These are phyloP conservation scores for Mycena capillaripes DNA, from an alignment of 768 basidiomycete genomes.

Conservation along the genomic window DNA sequence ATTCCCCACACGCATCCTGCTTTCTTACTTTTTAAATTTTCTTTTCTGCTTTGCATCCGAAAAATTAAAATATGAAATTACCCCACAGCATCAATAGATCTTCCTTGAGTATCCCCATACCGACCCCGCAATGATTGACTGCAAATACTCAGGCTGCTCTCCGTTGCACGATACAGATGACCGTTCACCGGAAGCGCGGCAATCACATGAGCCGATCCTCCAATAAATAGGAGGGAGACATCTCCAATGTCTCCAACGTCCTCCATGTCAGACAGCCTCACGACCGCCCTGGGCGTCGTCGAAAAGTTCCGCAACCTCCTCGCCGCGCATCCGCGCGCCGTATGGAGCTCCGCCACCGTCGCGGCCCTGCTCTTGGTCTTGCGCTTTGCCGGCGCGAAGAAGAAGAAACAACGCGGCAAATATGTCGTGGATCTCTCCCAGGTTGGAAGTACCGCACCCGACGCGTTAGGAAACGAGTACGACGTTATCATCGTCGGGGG, in stretches of 20 bases:
- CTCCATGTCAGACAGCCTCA: constrained; percentile 4
- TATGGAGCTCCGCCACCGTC: constrained; percentile 20
- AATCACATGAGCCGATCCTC: neutral
- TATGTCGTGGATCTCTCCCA: constrained; percentile 32
- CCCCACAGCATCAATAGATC: too few relatives aligned
- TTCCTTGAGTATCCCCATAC: too few relatives aligned
- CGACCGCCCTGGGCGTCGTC: neutral
- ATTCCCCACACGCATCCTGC: too few relatives aligned
- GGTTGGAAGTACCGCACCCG: constrained; percentile 19
- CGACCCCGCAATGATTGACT: too few relatives aligned
- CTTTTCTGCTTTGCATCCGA: too few relatives aligned
- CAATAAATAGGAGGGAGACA: neutral
- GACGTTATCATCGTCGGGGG: constrained; percentile 71
- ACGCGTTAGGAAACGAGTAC: constrained; percentile 44
- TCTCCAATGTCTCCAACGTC: neutral
- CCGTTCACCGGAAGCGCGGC: neutral
- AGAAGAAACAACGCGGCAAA: constrained; percentile 3
- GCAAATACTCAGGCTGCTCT: too few relatives aligned
- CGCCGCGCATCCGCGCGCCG: constrained; percentile 6
- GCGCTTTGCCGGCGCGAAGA: constrained; percentile 6
- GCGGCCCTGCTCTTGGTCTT: constrained; percentile 23
- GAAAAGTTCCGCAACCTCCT: constrained; percentile 13
- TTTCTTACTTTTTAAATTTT: too few relatives aligned
- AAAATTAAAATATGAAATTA: too few relatives aligned
- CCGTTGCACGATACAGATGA: too few relatives aligned